phyloP scores from a whole-genome alignment of 495 filamentous ascomycete genomes.

The Talaromyces nanjingensis region DNA sequence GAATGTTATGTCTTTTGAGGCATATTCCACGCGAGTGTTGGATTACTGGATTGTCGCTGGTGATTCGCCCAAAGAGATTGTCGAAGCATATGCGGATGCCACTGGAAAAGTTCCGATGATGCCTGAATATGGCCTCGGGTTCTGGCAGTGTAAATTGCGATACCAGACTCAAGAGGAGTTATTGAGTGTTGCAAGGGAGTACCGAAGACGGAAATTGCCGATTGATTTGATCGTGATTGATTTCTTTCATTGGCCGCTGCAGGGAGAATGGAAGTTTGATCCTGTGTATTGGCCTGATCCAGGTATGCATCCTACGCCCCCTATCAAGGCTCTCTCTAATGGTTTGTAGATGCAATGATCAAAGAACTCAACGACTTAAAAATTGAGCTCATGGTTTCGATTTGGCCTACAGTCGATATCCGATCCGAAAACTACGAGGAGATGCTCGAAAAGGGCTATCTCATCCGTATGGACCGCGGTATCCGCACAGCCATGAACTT shows the following conservation, averaged over 20 bases:
- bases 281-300: conserved; percentile 51
- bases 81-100: conserved; percentile 40
- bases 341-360: conserved; percentile 42
- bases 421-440: conserved; percentile 44
- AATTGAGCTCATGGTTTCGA: conserved; percentile 53
- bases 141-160: conserved; percentile 56
- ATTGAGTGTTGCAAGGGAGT: conserved; percentile 45
- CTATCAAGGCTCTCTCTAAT: neutral
- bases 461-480: conserved; percentile 49
- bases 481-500: conserved; percentile 44
- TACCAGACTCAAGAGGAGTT: conserved; percentile 55
- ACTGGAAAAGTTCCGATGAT: conserved; percentile 52
- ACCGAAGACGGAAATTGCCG: conserved; percentile 40
- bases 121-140: conserved; percentile 56
- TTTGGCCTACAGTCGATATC: conserved; percentile 53
- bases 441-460: conserved; percentile 45
- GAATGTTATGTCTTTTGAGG: conserved; percentile 54
- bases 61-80: conserved; percentile 44
- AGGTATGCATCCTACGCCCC: conserved; percentile 19
- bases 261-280: conserved; percentile 55
- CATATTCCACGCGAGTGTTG: conserved; percentile 41
- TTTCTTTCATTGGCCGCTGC: conserved; percentile 54
- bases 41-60: conserved; percentile 56
- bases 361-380: conserved; percentile 42
- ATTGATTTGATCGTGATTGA: conserved; percentile 54